Evolutionary conservation across 176 grass and related monocot genomes (phyloP).

Genomic region (Ensete glaucum): DNA sequence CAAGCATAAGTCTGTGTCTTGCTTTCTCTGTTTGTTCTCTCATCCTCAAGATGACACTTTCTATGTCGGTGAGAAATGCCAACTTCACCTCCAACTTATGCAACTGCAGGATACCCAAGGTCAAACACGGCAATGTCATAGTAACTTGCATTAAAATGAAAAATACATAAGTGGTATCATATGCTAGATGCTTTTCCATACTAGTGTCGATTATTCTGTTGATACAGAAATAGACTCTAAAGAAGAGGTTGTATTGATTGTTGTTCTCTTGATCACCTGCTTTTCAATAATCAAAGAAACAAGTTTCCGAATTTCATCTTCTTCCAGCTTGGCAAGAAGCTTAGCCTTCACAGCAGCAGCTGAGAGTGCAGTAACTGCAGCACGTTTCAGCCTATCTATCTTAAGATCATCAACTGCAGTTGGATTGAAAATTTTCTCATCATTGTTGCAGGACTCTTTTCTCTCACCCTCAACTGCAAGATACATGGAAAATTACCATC

Average conservation of each 20-base stretch:
- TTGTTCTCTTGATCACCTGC: conserved; percentile 33
- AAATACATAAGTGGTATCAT: too few relatives aligned
- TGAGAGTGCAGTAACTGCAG: conserved; percentile 73
- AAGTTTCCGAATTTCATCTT: conserved; percentile 62
- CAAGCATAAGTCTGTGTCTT: conserved; percentile 69
- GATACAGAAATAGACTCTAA: neutral
- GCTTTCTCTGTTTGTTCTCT: conserved; percentile 82
- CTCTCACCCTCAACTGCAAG: conserved; percentile 34
- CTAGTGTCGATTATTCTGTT: neutral
- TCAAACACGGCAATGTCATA: neutral
- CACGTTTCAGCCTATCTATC: conserved; percentile 67
- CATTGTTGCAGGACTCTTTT: conserved; percentile 29
- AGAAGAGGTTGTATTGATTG: neutral
- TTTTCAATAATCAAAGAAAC: conserved; percentile 77
- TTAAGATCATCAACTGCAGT: conserved; percentile 27
- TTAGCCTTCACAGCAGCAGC: conserved; percentile 86
- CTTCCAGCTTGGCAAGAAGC: conserved; percentile 78
- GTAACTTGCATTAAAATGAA: too few relatives aligned
- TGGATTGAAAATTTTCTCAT: conserved; percentile 29
- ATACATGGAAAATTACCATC: neutral
- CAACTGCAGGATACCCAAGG: conserved; percentile 32
- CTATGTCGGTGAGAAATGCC: conserved; percentile 59
- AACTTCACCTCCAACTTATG: conserved; percentile 82
- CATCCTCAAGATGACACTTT: conserved; percentile 50
- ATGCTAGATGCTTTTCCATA: too few relatives aligned